Conservation (phyloP, 805 yeast genomes). For the Candida wancherniae region DNA sequence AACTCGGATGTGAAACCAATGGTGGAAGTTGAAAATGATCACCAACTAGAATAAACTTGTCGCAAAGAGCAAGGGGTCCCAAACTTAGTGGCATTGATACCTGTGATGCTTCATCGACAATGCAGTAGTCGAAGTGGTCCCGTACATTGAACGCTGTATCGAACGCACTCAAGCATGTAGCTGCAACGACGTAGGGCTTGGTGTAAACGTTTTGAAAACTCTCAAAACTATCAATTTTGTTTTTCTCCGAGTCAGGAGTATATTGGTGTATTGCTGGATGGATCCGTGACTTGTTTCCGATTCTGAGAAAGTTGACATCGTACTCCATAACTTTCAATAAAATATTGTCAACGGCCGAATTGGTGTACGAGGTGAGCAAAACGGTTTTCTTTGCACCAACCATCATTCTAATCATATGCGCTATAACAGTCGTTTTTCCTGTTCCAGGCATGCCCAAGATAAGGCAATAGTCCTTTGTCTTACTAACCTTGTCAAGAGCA, state of each 20-base stretch:
- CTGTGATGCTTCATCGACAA: constrained; percentile 95
- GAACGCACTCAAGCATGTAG: constrained; percentile 76
- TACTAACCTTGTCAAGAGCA: constrained; percentile 64
- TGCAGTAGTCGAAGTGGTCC: constrained; percentile 79
- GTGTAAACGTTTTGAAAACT: constrained; percentile 47
- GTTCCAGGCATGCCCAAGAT: constrained; percentile 98
- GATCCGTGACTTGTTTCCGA: constrained; percentile 57
- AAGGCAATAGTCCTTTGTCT: constrained; percentile 70
- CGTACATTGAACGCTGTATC: constrained; percentile 55
- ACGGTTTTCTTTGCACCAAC: constrained; percentile 61
- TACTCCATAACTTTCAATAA: constrained; percentile 56
- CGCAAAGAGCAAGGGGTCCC: constrained; percentile 78
- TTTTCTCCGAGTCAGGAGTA: constrained; percentile 38
- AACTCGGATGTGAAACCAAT: constrained; percentile 54
- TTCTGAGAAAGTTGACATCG: constrained; percentile 49
- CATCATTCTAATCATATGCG: constrained; percentile 61
- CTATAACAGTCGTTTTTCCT: constrained; percentile 88
- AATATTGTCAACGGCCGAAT: constrained; percentile 94
- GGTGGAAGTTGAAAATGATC: constrained; percentile 96
- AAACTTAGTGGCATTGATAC: constrained; percentile 85
- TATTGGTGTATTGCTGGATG: constrained; percentile 58
- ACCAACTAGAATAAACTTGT: constrained; percentile 87
- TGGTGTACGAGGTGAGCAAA: constrained; percentile 81
- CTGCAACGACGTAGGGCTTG: constrained; percentile 72
- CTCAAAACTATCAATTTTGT: constrained; percentile 32